phyloP scores from a whole-genome alignment of 75 land plant genomes.

The Picea sitchensis region DNA sequence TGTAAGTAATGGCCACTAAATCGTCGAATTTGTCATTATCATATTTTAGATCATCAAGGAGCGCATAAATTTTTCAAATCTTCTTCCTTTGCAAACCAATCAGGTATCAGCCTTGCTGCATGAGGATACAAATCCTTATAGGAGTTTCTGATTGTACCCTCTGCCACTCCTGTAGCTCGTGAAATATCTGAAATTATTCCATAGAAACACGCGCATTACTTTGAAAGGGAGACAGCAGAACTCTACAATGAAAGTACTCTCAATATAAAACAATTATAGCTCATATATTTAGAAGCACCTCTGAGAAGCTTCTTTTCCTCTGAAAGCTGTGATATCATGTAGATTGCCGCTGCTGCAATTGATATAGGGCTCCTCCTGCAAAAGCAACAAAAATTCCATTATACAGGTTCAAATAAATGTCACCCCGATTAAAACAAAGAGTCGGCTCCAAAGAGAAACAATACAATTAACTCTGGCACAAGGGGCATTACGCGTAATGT shows the following conservation, averaged over 20 bases:
- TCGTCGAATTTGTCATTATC: background rate
- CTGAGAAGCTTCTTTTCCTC: constrained; percentile 65
- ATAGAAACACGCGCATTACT: too few species aligned
- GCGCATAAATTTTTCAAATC: constrained; percentile 66
- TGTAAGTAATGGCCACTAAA: background rate
- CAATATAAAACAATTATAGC: too few species aligned
- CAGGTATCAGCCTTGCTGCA: constrained; percentile 59
- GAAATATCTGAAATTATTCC: constrained; percentile 56
- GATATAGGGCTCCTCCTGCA: constrained; percentile 89
- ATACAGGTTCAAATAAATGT: too few species aligned
- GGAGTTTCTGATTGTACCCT: constrained; percentile 76
- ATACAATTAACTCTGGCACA: too few species aligned
- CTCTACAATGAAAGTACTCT: too few species aligned
- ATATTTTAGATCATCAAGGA: constrained; percentile 18
- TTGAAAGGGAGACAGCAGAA: too few species aligned
- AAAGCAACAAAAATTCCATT: background rate
- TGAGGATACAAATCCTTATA: constrained; percentile 75
- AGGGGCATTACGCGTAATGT: too few species aligned
- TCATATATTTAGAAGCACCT: constrained; percentile 29
- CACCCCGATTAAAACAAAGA: too few species aligned
- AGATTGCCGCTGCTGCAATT: constrained; percentile 81
- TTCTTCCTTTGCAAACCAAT: constrained; percentile 66
- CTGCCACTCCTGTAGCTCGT: constrained; percentile 82
- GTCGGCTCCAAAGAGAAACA: too few species aligned
- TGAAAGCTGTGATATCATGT: constrained; percentile 75